These are phyloP conservation scores for Oropetium thomaeum DNA, from an alignment of 176 grass and related monocot species.

Conservation along the genomic window DNA sequence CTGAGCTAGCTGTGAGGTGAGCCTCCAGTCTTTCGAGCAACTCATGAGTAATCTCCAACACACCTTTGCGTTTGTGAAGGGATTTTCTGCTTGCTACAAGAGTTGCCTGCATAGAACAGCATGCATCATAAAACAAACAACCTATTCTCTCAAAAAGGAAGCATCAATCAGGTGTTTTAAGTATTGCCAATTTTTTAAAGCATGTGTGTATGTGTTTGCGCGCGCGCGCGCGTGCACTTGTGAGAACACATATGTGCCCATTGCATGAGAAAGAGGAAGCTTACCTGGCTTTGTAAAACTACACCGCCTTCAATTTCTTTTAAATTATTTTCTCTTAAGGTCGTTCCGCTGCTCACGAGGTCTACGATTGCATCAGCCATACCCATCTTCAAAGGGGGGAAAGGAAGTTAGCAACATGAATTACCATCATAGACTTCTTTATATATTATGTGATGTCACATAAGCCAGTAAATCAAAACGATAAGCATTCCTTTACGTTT, in stretches of 20 bases:
- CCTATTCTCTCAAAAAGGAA: not conserved
- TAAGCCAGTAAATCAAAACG: slow-evolving; percentile 10
- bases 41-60: slow-evolving; percentile 84
- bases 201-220: not conserved
- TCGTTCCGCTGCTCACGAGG: slow-evolving; percentile 96
- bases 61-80: slow-evolving; percentile 63
- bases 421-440: slow-evolving; percentile 1
- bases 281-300: slow-evolving; percentile 96
- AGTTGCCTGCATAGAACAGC: slow-evolving; percentile 57
- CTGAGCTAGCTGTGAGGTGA: slow-evolving; percentile 69
- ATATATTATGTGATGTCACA: not conserved
- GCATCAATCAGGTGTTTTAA: not conserved
- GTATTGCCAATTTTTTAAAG: not conserved
- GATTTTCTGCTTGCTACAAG: slow-evolving; percentile 85
- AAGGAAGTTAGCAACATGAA: slow-evolving; percentile 9
- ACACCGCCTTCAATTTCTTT: slow-evolving; percentile 92
- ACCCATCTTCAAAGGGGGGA: slow-evolving; percentile 63
- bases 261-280: not conserved
- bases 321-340: slow-evolving; percentile 91
- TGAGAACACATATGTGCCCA: not conserved
- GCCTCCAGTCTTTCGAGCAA: slow-evolving; percentile 98
- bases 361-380: slow-evolving; percentile 94
- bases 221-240: rapidly evolving
- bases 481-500: slow-evolving; percentile 2
- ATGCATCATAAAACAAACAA: not conserved